Base-by-base conservation (phyloP, 2,329 filamentous ascomycete genomes). In the Fusarium palustre region DNA sequence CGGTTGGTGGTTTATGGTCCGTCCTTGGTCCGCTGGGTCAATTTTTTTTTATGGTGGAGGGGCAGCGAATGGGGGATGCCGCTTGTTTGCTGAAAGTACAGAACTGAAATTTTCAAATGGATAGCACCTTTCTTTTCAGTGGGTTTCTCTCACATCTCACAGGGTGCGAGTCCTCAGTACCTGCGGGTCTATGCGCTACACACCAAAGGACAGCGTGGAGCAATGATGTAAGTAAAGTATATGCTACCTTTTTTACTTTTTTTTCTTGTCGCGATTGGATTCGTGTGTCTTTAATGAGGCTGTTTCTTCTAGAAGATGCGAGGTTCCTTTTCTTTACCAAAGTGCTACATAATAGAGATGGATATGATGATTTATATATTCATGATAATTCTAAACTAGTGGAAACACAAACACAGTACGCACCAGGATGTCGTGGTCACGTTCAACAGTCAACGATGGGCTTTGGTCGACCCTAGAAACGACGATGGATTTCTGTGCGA, bases 401-500 rank as follows among this genome's bases (percentile, higher is more conserved):
- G 20, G 34, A 28, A 46, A 11, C 9, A 48, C 45, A 38, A 38
- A 39, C 28, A 38, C 63, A 46, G 31, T 7, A 53, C 28, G 22
- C 55, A 15, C 46, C 38, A 41, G 55, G 66, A 50, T 54, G 22
- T 28, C 34, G 45, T 64, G 64, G 65, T 64, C 64, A 68, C 59
- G 34, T 60, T 64, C 24, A 41, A 50, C 36, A 52, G 18, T 61
- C 24, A 38, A 55, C 42, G 24, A 60, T 55, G 39, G 47, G 45
- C 43, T 52, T 52, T 45, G 31, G 61, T n/a, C 56, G 54, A 49
- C 52, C 55, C 68, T 66, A 56, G 69, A 71, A 71, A 55, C 55
- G 52, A 71, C 69, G 67, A 71, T 54, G 49, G 65, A 48, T 70
- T 70, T 70, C 68, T 66, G 49, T 69, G 59, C 55, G 68, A 69